Conservation (phyloP, 1,284 basidiomycete species). For the Ceratobasidium sp. region DNA sequence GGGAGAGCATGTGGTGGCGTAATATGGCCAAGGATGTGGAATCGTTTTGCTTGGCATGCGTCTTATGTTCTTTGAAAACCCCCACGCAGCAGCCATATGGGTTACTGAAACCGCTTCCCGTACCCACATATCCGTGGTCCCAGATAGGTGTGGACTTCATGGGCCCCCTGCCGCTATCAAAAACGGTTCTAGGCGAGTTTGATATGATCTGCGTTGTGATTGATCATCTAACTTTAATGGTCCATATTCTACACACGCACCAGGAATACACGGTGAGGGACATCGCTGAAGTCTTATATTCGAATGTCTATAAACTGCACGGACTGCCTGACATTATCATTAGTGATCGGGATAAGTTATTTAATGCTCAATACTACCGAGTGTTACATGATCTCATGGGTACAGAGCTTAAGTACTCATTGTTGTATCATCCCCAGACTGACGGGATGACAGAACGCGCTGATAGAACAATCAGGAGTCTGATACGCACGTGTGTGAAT, state of each 20-base stretch:
- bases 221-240: constrained; percentile 51
- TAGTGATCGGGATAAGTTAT: constrained; percentile 5
- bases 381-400: neutral
- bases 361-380: neutral
- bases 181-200: constrained; percentile 49
- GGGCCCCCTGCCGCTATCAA: constrained; percentile 51
- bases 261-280: constrained; percentile 1
- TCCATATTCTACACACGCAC: constrained; percentile 30
- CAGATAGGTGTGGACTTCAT: constrained; percentile 56
- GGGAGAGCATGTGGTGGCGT: constrained; percentile 56
- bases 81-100: constrained; percentile 35
- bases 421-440: neutral
- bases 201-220: constrained; percentile 54
- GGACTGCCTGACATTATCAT: neutral
- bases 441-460: neutral
- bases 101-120: constrained; percentile 44
- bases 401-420: neutral
- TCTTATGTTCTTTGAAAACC: constrained; percentile 48
- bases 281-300: constrained; percentile 4
- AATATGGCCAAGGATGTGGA: constrained; percentile 49
- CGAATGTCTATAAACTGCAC: neutral
- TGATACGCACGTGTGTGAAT: neutral
- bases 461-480: neutral
- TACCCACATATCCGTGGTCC: constrained; percentile 46
- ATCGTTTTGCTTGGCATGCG: constrained; percentile 51